A percentile compares a stretch with the other conserved stretches of the same genome.
phyloP scores from a whole-genome alignment of 2,329 filamentous ascomycete genomes.

The Botrytis squamosa region DNA sequence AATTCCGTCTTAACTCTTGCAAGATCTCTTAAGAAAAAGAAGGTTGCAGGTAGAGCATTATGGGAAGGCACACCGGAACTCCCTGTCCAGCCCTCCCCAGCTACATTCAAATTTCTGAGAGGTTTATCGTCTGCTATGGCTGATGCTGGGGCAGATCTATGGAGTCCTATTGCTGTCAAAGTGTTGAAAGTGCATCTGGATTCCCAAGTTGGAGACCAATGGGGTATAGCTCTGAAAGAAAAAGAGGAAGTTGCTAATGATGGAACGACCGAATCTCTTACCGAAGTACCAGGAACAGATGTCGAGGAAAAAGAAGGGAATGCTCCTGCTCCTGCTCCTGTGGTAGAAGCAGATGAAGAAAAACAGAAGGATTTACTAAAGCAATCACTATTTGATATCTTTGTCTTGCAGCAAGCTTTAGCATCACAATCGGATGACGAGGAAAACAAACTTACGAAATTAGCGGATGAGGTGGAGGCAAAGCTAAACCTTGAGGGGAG shows the following conservation, averaged over 20 bases:
- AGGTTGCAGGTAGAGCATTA: slow-evolving; percentile 61
- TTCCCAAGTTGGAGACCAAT: slow-evolving; percentile 49
- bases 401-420: slow-evolving; percentile 51
- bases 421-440: slow-evolving; percentile 43
- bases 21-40: slow-evolving; percentile 45
- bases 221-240: slow-evolving; percentile 29
- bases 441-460: slow-evolving; percentile 47
- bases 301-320: slow-evolving; percentile 8
- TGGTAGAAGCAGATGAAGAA: slow-evolving; percentile 19
- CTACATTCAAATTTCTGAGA: slow-evolving; percentile 69
- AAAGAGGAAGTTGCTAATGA: slow-evolving; percentile 27
- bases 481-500: slow-evolving; percentile 51
- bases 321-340: background rate
- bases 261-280: slow-evolving; percentile 18
- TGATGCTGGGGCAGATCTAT: slow-evolving; percentile 71
- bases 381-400: slow-evolving; percentile 62
- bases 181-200: slow-evolving; percentile 60
- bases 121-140: slow-evolving; percentile 67
- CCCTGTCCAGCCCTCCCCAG: slow-evolving; percentile 75
- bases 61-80: slow-evolving; percentile 79
- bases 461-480: slow-evolving; percentile 43
- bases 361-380: slow-evolving; percentile 48
- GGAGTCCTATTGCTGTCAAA: slow-evolving; percentile 67
- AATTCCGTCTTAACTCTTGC: slow-evolving; percentile 51
- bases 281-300: slow-evolving; percentile 4